Percentiles rank a stretch among this genome's conserved stretches.
Conservation (phyloP, 108 stramenopile species). For the Skeletonema menzelii region DNA sequence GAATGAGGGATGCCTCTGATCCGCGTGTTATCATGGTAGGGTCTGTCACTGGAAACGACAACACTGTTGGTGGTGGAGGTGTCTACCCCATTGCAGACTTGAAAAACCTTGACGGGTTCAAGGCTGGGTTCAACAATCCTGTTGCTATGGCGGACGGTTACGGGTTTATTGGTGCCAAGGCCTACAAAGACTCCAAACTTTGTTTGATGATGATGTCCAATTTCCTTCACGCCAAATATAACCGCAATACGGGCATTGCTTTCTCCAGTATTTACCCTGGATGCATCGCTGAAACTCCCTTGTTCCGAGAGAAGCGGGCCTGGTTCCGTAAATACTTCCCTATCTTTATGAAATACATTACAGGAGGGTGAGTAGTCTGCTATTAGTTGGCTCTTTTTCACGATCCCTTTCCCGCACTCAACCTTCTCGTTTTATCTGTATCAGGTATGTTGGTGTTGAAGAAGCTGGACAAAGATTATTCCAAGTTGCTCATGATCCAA, state of each 20-base stretch:
- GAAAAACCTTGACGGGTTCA: conserved; percentile 84
- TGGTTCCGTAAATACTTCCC: conserved; percentile 91
- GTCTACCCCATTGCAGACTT: conserved; percentile 92
- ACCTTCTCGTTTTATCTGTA: background rate
- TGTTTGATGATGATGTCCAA: conserved; percentile 89
- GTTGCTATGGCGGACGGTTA: conserved; percentile 91
- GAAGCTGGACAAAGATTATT: conserved; percentile 89
- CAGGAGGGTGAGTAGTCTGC: conserved; percentile 51
- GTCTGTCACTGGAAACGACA: conserved; percentile 90
- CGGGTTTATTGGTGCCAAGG: conserved; percentile 90
- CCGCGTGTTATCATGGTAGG: conserved; percentile 85
- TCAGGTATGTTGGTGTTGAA: conserved; percentile 78
- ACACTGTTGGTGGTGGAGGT: conserved; percentile 90
- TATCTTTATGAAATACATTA: conserved; percentile 87
- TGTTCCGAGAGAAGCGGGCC: conserved; percentile 95
- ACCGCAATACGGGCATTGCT: conserved; percentile 86
- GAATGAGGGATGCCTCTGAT: conserved; percentile 71
- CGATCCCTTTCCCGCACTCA: conserved; percentile 1
- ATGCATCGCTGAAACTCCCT: conserved; percentile 94
- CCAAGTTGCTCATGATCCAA: conserved; percentile 85
- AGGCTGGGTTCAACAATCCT: conserved; percentile 83
- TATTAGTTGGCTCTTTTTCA: background rate
- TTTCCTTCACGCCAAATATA: conserved; percentile 90
- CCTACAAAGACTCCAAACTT: conserved; percentile 91
- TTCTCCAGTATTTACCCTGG: conserved; percentile 96